These are phyloP conservation scores for Linum lewisii DNA, from an alignment of 345 rosid genomes.

Conservation along the genomic window DNA sequence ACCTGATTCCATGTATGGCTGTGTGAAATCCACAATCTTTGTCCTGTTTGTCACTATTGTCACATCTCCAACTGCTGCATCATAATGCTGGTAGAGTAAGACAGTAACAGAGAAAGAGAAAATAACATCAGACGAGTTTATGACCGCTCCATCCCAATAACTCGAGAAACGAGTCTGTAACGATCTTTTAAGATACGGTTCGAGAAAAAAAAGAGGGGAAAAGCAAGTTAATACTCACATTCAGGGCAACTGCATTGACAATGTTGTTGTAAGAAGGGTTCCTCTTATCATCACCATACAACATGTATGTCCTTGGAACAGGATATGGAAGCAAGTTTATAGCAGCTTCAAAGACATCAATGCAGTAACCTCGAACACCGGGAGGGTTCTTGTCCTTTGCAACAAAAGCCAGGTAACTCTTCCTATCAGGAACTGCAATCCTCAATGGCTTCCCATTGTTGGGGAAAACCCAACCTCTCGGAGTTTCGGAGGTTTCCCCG, in stretches of 20 bases:
- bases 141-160: not conserved
- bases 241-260: constrained; percentile 42
- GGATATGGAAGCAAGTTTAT: constrained; percentile 74
- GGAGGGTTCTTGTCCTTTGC: constrained; percentile 48
- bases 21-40: constrained; percentile 23
- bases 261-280: constrained; percentile 59
- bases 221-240: constrained; percentile 40
- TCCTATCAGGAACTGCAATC: constrained; percentile 75
- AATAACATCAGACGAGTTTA: not conserved
- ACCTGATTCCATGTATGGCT: constrained; percentile 28
- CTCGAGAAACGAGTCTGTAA: not conserved
- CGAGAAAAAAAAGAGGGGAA: not conserved
- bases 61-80: constrained; percentile 28
- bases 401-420: constrained; percentile 45
- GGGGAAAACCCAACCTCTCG: constrained; percentile 92
- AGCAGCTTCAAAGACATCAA: constrained; percentile 91
- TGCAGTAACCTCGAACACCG: constrained; percentile 75
- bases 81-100: constrained; percentile 12
- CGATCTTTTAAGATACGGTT: too few relatives aligned
- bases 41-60: constrained; percentile 25
- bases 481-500: constrained; percentile 42
- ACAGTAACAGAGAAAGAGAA: not conserved
- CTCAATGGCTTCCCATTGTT: constrained; percentile 67
- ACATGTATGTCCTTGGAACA: constrained; percentile 53
- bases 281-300: constrained; percentile 52